Evolutionary conservation across 2,329 filamentous ascomycete species (phyloP).

Genomic region (Penicillium polonicum): DNA sequence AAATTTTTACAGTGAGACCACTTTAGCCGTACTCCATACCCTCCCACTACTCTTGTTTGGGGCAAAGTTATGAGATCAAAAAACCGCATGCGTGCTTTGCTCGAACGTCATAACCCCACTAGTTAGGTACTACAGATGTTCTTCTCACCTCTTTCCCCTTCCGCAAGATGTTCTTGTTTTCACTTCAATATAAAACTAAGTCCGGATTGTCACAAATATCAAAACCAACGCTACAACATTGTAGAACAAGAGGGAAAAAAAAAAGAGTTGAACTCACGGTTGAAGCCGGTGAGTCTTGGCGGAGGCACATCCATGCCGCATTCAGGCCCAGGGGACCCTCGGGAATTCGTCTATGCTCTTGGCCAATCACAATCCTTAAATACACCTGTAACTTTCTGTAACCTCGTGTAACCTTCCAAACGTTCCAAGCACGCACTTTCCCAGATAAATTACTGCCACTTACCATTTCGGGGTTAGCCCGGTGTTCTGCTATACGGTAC

Average conservation of each 20-base stretch:
- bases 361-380: neutral
- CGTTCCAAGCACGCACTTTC: neutral
- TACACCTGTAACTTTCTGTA: neutral
- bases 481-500: too few relatives aligned
- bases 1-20: constrained; percentile 5
- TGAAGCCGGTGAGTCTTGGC: constrained; percentile 4
- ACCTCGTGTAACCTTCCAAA: neutral
- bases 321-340: constrained; percentile 2
- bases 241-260: neutral
- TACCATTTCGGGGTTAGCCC: neutral
- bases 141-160: neutral
- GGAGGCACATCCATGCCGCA: constrained; percentile 16
- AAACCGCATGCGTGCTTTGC: neutral
- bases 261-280: neutral
- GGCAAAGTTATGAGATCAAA: neutral
- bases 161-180: neutral
- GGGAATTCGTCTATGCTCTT: neutral
- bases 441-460: constrained; percentile 3
- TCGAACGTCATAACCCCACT: neutral
- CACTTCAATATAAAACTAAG: too few relatives aligned
- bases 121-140: too few relatives aligned
- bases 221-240: neutral
- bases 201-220: too few relatives aligned
- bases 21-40: neutral
- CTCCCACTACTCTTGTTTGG: neutral